Evolutionary conservation across 768 basidiomycete genomes (phyloP), one percentile per base, ranked within the genome.

Genomic region (Russula olivacea): DNA sequence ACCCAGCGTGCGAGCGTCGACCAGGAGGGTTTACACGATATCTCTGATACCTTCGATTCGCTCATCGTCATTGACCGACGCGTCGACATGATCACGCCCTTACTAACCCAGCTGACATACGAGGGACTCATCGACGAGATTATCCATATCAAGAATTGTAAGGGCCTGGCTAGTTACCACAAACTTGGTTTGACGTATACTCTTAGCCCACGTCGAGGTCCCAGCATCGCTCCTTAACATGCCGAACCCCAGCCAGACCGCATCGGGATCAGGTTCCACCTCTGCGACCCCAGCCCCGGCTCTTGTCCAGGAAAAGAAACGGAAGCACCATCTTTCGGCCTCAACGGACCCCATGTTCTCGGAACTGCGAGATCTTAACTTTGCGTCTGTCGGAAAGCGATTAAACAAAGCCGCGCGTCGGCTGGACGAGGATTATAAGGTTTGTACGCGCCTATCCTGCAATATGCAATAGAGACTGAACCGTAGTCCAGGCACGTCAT

Each of bases 41-140:
- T 79, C 11, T 82, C 83, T 2, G 83, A 83, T 17, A 83, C 79
- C 55, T 81, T 98, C 58, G 97, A 99, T 72, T 87, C 85, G 15
- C 76, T 98, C 63, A 87, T 99, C 67, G 79, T 98, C 41, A 69
- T 99, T 61, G 97, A 99, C 73, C 85, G 97, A 53, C 85, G 86
- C 38, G 85, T 90, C 11, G 97, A 99, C 70, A 90, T 98, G 89
- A 86, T 98, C 63, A 97, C 97, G 0, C 93, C 97, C 1, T 78
- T 98, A 55, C 82, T 96, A 51, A 98, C 97, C 2, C 95, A 98
- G 70, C 78, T 98, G 61, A 99, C 97, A 0, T 98, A 98, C 68
- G 89, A 98, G 72, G 97, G 97, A 21, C 85, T 99, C 53, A 80
- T 98, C 38, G 97, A 98, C 71, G 97, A 99, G 73, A 76, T 93